A percentile compares a stretch with the other conserved stretches of the same genome.
These are phyloP conservation scores for Rhizopogon salebrosus DNA, from an alignment of 768 basidiomycete species.

Conservation along the genomic window DNA sequence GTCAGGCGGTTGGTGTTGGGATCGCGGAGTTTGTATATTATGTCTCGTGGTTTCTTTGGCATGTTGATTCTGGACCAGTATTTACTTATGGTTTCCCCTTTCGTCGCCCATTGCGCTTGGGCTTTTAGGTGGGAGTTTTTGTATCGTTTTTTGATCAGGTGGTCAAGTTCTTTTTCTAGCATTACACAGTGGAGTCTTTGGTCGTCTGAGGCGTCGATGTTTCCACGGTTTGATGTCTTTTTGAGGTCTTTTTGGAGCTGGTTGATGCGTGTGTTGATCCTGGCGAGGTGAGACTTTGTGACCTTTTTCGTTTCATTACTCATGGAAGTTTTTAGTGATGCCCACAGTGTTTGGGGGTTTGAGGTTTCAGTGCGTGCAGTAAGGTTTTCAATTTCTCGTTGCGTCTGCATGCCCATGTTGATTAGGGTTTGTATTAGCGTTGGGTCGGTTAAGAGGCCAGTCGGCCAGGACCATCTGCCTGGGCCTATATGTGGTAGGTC, in stretches of 20 bases:
- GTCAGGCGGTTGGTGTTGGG: neutral
- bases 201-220: neutral
- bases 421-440: no score
- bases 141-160: constrained; percentile 1
- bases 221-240: neutral
- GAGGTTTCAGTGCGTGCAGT: neutral
- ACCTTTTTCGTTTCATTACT: neutral
- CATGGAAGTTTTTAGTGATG: constrained; percentile 1
- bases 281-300: neutral
- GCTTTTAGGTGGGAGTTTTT: neutral
- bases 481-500: neutral
- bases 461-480: neutral
- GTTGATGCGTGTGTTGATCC: neutral
- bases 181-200: neutral
- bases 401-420: no score
- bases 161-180: neutral
- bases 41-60: constrained; percentile 9
- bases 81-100: constrained; percentile 14
- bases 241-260: neutral
- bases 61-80: constrained; percentile 15
- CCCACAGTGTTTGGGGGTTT: constrained; percentile 8
- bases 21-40: constrained; percentile 10
- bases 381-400: no score
- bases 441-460: neutral
- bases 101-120: neutral